Conservation (phyloP, 306 rosid species). For the Cicer yamashitae region DNA sequence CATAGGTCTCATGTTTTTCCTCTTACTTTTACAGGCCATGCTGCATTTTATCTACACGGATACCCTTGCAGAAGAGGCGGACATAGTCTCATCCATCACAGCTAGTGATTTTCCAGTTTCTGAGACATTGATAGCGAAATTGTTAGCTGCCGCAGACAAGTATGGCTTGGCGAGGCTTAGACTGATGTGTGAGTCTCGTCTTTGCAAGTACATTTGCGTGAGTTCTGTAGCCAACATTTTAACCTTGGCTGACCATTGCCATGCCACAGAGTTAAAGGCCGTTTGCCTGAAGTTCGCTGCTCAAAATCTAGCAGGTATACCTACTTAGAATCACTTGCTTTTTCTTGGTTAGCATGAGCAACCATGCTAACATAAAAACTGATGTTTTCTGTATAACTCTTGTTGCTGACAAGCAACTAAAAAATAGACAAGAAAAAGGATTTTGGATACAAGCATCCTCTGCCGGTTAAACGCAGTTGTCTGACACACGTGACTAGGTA, state of each 20-base stretch:
- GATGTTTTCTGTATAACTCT: slow-evolving; percentile 17
- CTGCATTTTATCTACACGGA: slow-evolving; percentile 86
- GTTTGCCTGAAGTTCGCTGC: slow-evolving; percentile 88
- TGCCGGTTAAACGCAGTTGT: slow-evolving; percentile 5
- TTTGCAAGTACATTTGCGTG: slow-evolving; percentile 81
- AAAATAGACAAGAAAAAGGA: slow-evolving; percentile 18
- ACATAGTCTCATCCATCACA: slow-evolving; percentile 56
- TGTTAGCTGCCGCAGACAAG: slow-evolving; percentile 80
- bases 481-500: slow-evolving; percentile 1
- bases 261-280: slow-evolving; percentile 71
- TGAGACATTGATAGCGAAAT: slow-evolving; percentile 68
- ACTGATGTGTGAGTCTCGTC: slow-evolving; percentile 85
- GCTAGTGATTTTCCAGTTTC: slow-evolving; percentile 55
- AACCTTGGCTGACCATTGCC: slow-evolving; percentile 73
- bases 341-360: slow-evolving; percentile 30
- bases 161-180: slow-evolving; percentile 76
- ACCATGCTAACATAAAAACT: slow-evolving; percentile 13
- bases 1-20: slow-evolving; percentile 41
- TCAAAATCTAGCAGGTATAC: slow-evolving; percentile 80
- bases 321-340: slow-evolving; percentile 24
- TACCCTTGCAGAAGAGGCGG: slow-evolving; percentile 70
- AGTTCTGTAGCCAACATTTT: slow-evolving; percentile 75
- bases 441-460: slow-evolving; percentile 1
- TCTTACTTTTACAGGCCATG: slow-evolving; percentile 63
- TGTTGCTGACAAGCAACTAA: background rate